phyloP scores from a whole-genome alignment of 352 stramenopile species.

The Phytophthora europaea region DNA sequence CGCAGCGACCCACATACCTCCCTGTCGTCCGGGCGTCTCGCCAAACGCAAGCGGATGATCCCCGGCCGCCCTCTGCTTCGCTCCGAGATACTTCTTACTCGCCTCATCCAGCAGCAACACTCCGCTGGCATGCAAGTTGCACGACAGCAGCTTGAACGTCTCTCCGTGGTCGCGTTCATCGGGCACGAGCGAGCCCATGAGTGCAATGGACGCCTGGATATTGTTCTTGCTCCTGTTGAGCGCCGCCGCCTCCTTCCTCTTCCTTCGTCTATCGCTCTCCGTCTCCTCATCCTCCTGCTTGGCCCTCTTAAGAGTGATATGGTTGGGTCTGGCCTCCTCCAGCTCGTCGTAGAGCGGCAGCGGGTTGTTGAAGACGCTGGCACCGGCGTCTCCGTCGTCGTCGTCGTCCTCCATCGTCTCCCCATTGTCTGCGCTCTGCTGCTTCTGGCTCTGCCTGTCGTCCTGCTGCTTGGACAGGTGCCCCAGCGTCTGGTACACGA shows the following conservation, averaged over 20 bases:
- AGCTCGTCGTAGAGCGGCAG: slow-evolving; percentile 74
- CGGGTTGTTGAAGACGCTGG: slow-evolving; percentile 64
- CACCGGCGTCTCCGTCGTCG: slow-evolving; percentile 34
- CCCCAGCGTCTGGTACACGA: slow-evolving; percentile 93
- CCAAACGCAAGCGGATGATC: slow-evolving; percentile 33
- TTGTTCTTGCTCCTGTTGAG: slow-evolving; percentile 72
- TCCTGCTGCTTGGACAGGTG: slow-evolving; percentile 78
- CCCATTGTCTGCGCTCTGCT: slow-evolving; percentile 18
- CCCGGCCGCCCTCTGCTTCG: slow-evolving; percentile 20
- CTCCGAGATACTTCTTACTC: slow-evolving; percentile 73
- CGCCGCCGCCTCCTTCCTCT: slow-evolving; percentile 28
- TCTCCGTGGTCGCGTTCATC: slow-evolving; percentile 84
- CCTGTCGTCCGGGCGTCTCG: slow-evolving; percentile 30
- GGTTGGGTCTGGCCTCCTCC: slow-evolving; percentile 53
- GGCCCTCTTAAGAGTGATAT: slow-evolving; percentile 68
- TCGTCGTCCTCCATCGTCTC: slow-evolving; percentile 27
- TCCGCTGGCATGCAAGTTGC: slow-evolving; percentile 73
- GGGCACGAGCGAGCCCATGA: slow-evolving; percentile 85
- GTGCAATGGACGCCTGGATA: slow-evolving; percentile 78
- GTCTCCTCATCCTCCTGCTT: slow-evolving; percentile 25
- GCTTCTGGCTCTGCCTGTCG: slow-evolving; percentile 18
- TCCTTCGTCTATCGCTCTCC: slow-evolving; percentile 21
- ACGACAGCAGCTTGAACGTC: slow-evolving; percentile 89
- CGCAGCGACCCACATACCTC: slow-evolving; percentile 30
- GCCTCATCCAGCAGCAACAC: slow-evolving; percentile 84